A percentile compares a stretch with the other conserved stretches of the same genome.
These are phyloP conservation scores for Tuber brumale DNA, from an alignment of 495 filamentous ascomycete species.

Conservation along the genomic window DNA sequence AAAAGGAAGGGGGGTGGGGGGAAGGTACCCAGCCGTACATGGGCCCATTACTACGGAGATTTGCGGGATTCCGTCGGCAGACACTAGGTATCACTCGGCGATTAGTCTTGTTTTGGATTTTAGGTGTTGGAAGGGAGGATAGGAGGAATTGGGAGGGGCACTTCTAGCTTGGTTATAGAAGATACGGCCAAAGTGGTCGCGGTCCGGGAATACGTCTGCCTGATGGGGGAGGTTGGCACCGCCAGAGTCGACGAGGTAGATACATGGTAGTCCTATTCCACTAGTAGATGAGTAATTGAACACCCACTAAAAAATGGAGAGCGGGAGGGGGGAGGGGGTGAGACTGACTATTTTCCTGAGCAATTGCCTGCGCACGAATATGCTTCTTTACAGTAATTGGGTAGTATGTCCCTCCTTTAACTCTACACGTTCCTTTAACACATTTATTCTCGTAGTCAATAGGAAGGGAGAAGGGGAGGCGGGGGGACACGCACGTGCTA, in stretches of 20 bases:
- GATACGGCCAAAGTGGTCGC: conserved; percentile 92
- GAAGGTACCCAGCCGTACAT: conserved; percentile 39
- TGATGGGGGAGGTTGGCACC: conserved; percentile 95
- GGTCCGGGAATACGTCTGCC: conserved; percentile 92
- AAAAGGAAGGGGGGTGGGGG: not conserved
- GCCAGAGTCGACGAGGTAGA: conserved; percentile 94
- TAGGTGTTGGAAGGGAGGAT: not conserved
- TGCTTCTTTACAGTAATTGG: conserved; percentile 98
- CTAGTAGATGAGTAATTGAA: not conserved
- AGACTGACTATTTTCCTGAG: conserved; percentile 67
- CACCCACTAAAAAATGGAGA: not conserved
- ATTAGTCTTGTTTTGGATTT: not conserved
- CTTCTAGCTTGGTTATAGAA: conserved; percentile 98
- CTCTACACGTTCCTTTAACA: conserved; percentile 43
- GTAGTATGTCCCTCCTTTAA: conserved; percentile 98
- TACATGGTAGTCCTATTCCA: conserved; percentile 58
- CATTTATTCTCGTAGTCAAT: conserved; percentile 1
- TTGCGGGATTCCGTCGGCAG: conserved; percentile 76
- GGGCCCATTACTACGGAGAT: conserved; percentile 95
- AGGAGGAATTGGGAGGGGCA: conserved; percentile 40
- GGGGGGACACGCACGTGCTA: conserved; percentile 55
- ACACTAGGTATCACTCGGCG: conserved; percentile 47
- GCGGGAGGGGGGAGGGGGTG: not conserved
- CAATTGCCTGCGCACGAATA: conserved; percentile 83
- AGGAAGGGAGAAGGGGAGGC: not conserved